These are phyloP conservation scores for Nannochloropsis salina DNA, from an alignment of 108 stramenopile species.

Conservation along the genomic window DNA sequence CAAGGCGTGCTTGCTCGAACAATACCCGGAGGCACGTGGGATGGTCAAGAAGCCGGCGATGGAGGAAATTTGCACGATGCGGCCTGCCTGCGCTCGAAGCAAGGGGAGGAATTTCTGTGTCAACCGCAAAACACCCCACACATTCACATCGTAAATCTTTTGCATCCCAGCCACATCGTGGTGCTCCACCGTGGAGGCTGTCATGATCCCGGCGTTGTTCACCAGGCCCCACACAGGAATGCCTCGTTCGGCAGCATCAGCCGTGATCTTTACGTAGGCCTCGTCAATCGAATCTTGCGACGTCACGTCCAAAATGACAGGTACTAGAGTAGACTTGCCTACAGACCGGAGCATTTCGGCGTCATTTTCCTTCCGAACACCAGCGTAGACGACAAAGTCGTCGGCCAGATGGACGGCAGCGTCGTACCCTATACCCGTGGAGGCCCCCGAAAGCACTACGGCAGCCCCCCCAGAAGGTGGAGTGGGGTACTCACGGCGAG, in stretches of 20 bases:
- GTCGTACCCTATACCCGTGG: not conserved
- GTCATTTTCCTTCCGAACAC: slow-evolving; percentile 11
- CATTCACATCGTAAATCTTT: not conserved
- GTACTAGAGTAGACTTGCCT: not conserved
- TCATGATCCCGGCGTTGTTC: slow-evolving; percentile 7
- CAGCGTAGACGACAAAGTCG: not conserved
- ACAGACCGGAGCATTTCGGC: not conserved
- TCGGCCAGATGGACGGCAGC: not conserved
- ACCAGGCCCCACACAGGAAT: not conserved
- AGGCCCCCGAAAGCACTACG: not conserved
- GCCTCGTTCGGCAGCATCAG: not conserved
- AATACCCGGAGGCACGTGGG: not conserved
- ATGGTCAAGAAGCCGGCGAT: not conserved
- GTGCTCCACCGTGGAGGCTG: not conserved
- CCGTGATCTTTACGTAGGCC: not conserved
- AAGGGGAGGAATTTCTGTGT: slow-evolving; percentile 4
- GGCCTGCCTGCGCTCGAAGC: not conserved
- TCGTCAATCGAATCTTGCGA: not conserved
- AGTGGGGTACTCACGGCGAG: not conserved
- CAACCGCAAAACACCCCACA: not conserved
- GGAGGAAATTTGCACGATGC: slow-evolving; percentile 10
- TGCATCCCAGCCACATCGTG: not conserved
- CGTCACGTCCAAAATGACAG: not conserved
- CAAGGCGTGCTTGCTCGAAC: not conserved
- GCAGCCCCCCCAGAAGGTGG: not conserved